Conservation (phyloP, 352 stramenopile genomes). For the Pythium aquatile region DNA sequence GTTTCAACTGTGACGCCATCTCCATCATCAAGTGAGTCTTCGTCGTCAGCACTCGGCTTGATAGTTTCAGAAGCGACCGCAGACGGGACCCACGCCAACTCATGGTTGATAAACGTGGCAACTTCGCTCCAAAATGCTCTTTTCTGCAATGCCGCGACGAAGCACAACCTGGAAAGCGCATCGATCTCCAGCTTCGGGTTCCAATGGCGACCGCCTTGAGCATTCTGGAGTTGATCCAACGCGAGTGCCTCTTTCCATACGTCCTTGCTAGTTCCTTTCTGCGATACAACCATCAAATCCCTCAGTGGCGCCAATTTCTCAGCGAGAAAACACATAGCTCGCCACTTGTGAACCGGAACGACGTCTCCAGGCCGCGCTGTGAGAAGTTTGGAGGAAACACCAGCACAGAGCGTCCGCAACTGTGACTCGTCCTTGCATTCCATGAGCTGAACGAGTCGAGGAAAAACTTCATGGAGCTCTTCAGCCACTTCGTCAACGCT, state of each 20-base stretch:
- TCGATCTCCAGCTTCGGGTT: constrained; percentile 9
- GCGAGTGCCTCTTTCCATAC: constrained; percentile 16
- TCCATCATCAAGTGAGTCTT: not conserved
- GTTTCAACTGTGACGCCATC: too few relatives aligned
- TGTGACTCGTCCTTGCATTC: constrained; percentile 22
- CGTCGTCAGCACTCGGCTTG: not conserved
- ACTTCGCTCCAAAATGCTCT: constrained; percentile 14
- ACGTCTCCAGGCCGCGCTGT: constrained; percentile 13
- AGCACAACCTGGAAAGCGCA: constrained; percentile 13
- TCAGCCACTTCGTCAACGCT: not conserved
- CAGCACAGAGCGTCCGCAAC: constrained; percentile 14
- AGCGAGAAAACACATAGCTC: constrained; percentile 26
- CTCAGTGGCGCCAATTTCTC: constrained; percentile 17
- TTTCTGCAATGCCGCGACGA: constrained; percentile 14
- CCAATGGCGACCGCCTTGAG: constrained; percentile 1
- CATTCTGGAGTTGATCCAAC: constrained; percentile 15
- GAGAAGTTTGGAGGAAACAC: constrained; percentile 27
- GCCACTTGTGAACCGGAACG: constrained; percentile 25
- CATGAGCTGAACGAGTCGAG: constrained; percentile 20
- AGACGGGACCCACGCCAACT: constrained; percentile 12
- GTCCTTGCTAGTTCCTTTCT: constrained; percentile 5
- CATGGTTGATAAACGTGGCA: constrained; percentile 2
- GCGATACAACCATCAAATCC: constrained; percentile 11
- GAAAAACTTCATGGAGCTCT: constrained; percentile 12
- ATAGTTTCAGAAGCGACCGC: not conserved